Evolutionary conservation across 352 stramenopile species (phyloP), one percentile per base, ranked within the genome.

Genomic region (Pythium insidiosum): DNA sequence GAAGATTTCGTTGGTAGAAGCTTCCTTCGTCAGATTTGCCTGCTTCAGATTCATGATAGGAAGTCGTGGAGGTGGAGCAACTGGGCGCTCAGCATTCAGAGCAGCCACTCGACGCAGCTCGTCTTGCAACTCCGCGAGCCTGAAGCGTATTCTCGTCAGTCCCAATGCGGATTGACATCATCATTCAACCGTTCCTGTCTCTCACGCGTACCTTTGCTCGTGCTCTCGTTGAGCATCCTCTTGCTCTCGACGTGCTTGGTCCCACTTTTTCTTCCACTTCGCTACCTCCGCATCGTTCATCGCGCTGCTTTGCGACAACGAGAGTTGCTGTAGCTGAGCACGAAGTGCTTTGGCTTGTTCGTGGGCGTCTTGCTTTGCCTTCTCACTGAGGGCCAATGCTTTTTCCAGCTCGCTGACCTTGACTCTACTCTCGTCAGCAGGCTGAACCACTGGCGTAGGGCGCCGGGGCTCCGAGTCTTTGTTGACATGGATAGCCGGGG

Each of bases 1-100:
- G 0, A 88, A 45, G 21, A 90, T 73, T 20, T 88, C 74, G 30
- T 78, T 54, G 2, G 65, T 73, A 16, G 72, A 82, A 0, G 74
- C 72, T 6, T 76, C 60, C 0, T 29, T 43, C 16, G 52, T 49
- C 16, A 90, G 66, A 1, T 44, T 23, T 2, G 72, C 78, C 31
- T 84, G 61, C 22, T 71, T 80, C 38, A 87, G 13, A n/a, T 21
- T n/a, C 6, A 39, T 39, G 34, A n/a, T 20, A 39, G 34, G 34
- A 39, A n/a, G 9, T 39, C 15, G 9, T 33, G 28, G 28, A 9
- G 28, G 9, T 33, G 9, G 28, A 13, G 28, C 15, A 9, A 13
- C 28, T n/a, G n/a, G n/a, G n/a, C n/a, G n/a, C n/a, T n/a, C n/a
- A n/a, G 21, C 26, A n/a, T 38, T 19, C 3, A 39, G 35, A 38